Base-by-base conservation (phyloP, 108 stramenopile genomes). In the Pseudonitzschia pungens region DNA sequence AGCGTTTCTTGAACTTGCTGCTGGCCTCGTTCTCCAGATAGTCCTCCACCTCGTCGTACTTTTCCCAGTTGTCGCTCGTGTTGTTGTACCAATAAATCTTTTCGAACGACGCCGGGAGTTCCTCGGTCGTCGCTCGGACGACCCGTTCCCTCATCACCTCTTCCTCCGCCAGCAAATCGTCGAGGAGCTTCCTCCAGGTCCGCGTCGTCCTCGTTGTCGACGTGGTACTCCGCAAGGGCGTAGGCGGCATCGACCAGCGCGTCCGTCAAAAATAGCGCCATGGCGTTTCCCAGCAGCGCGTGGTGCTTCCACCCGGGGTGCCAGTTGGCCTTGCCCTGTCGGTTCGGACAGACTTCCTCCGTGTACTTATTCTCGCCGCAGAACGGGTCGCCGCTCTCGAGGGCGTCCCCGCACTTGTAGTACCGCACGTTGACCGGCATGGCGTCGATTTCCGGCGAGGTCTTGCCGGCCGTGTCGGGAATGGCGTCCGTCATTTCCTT, bases 241-340 rank as follows among this genome's bases (percentile, higher is more conserved):
- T 50, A 63, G 42, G 70, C 24, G 14, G 70, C 42, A 0, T 69
- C 67, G 20, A 83, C 60, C 1, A 83, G 54, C 10, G 24, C 33
- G 22, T 82, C 64, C 20, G 70, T 73, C 9, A 81, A 24, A 51
- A 78, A 83, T 4, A 86, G 65, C 5, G 79, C 79, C 40, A 81
- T 57, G 0, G 74, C 26, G 42, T 83, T 75, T 1, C 86, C 86
- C 51, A 65, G 41, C 68, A 83, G 24, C 2, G 82, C 82, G 68
- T 86, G 79, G 22, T 53, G 58, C 44, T 60, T 71, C 77, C 73
- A 78, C 60, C 82, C 82, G 4, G 77, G 82, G 63, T 83, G 82
- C 82, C 82, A 83, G 45, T 48, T 56, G 26, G 65, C 60, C 31
- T 41, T 56, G 2, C 45, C 44, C 64, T 28, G 48, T 0, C 77